Evolutionary conservation across 108 stramenopile species (phyloP).

Genomic region (Cyclotella atomus): DNA sequence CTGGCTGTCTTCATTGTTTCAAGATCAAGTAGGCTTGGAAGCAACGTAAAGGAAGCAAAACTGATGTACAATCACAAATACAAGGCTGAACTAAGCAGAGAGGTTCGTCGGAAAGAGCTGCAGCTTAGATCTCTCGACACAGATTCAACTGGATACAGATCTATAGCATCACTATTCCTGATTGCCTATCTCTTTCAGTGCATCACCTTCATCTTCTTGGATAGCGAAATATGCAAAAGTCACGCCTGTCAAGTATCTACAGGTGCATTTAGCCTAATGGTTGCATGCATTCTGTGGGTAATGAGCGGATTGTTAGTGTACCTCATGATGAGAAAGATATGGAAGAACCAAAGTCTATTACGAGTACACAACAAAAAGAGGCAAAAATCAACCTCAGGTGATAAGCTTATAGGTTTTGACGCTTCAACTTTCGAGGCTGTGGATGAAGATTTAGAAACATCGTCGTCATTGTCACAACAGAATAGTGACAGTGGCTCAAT

Average conservation of each 20-base stretch:
- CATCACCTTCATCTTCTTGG: slow-evolving; percentile 29
- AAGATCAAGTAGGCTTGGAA: neutral
- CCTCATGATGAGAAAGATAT: slow-evolving; percentile 22
- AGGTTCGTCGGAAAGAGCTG: neutral
- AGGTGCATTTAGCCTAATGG: slow-evolving; percentile 27
- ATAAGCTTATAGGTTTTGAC: neutral
- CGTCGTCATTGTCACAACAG: neutral
- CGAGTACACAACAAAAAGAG: neutral
- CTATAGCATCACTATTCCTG: slow-evolving; percentile 29
- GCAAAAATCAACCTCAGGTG: neutral
- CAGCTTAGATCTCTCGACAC: slow-evolving; percentile 13
- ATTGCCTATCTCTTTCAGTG: slow-evolving; percentile 32
- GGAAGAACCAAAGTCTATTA: slow-evolving; percentile 3
- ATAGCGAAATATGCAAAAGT: slow-evolving; percentile 31
- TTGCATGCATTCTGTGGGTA: slow-evolving; percentile 40
- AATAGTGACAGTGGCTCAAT: neutral
- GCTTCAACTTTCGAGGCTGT: neutral
- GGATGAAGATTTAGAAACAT: neutral
- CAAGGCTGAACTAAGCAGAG: neutral
- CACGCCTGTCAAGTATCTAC: slow-evolving; percentile 25
- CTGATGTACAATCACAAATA: neutral
- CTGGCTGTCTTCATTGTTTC: slow-evolving; percentile 14
- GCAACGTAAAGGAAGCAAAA: slow-evolving; percentile 4
- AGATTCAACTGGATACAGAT: slow-evolving; percentile 20
- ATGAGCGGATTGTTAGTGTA: slow-evolving; percentile 26